phyloP scores from a whole-genome alignment of 768 basidiomycete species.

The Myochromella boudieri region DNA sequence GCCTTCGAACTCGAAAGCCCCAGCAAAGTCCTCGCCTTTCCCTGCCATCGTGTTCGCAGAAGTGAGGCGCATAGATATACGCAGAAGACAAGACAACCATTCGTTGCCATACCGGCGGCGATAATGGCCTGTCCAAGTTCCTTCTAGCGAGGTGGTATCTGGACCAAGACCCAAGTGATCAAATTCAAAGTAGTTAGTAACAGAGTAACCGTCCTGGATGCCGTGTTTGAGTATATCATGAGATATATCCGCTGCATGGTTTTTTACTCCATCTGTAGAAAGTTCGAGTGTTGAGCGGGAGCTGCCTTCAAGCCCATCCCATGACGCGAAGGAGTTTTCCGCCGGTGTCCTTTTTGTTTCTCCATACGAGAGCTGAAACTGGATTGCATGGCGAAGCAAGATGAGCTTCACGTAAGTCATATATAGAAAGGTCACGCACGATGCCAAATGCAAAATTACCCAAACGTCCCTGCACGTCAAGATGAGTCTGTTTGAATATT shows the following conservation, averaged over 20 bases:
- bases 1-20: slow-evolving; percentile 30
- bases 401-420: background rate
- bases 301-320: slow-evolving; percentile 24
- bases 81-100: slow-evolving; percentile 24
- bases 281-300: slow-evolving; percentile 12
- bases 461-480: slow-evolving; percentile 30
- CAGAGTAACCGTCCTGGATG: slow-evolving; percentile 31
- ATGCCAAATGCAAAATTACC: slow-evolving; percentile 39
- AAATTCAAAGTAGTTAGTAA: slow-evolving; percentile 31
- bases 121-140: slow-evolving; percentile 34
- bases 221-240: slow-evolving; percentile 30
- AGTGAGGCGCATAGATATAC: slow-evolving; percentile 27
- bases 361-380: slow-evolving; percentile 34
- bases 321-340: slow-evolving; percentile 29
- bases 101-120: slow-evolving; percentile 22
- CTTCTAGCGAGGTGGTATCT: slow-evolving; percentile 24
- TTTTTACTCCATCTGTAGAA: slow-evolving; percentile 17
- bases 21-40: slow-evolving; percentile 33
- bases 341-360: slow-evolving; percentile 29
- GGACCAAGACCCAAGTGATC: slow-evolving; percentile 20
- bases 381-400: background rate
- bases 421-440: slow-evolving; percentile 18
- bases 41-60: slow-evolving; percentile 24
- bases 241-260: slow-evolving; percentile 16
- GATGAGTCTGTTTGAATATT: slow-evolving; percentile 34